Percentiles rank a stretch among this genome's conserved stretches.
phyloP scores from a whole-genome alignment of 495 filamentous ascomycete genomes.

The Trypethelium eluteriae region DNA sequence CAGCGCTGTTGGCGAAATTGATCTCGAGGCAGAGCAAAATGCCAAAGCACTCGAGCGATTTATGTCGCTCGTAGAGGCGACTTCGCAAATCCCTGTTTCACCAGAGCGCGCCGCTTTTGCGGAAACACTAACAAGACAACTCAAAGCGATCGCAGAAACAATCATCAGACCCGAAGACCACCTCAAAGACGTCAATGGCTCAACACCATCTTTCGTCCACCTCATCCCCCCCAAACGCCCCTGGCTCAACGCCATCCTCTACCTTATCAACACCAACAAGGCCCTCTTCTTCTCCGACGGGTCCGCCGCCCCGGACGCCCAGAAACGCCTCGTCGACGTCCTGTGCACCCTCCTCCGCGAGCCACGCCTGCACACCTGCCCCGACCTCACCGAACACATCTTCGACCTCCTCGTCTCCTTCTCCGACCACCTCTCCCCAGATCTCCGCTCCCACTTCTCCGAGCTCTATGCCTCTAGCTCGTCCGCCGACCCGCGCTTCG shows the following conservation, averaged over 20 bases:
- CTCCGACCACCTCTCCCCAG: constrained; percentile 23
- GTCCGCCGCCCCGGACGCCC: constrained; percentile 28
- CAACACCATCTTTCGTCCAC: neutral
- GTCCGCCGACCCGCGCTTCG: constrained; percentile 22
- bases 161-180: neutral
- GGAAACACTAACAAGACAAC: neutral
- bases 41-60: neutral
- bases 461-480: constrained; percentile 17
- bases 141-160: constrained; percentile 10
- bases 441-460: constrained; percentile 22
- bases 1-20: neutral
- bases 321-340: constrained; percentile 11
- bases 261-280: constrained; percentile 18
- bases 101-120: neutral
- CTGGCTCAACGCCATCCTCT: constrained; percentile 8
- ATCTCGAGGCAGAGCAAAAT: neutral
- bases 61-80: neutral
- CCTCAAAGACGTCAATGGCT: neutral
- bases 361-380: constrained; percentile 12
- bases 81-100: neutral
- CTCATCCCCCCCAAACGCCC: neutral
- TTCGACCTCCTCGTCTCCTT: constrained; percentile 20
- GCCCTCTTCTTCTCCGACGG: neutral
- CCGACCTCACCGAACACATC: constrained; percentile 14
- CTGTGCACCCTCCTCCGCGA: constrained; percentile 16